phyloP scores from a whole-genome alignment of 345 rosid genomes.

The Hypericum androsaemum region DNA sequence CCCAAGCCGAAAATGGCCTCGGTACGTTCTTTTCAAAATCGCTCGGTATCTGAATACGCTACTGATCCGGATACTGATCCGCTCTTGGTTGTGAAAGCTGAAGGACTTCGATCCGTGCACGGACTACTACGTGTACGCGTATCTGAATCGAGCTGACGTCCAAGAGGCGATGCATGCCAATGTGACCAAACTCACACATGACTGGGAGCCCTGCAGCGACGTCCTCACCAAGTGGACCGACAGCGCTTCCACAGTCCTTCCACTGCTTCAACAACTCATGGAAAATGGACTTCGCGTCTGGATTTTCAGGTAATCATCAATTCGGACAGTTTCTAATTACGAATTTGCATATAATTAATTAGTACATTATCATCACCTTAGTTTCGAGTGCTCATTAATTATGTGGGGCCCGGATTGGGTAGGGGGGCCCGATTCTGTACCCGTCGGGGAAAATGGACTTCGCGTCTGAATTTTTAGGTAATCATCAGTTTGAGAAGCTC shows the following conservation, averaged over 20 bases:
- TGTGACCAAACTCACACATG: constrained; percentile 48
- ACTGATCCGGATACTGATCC: not conserved
- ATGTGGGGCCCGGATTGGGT: too few relatives aligned
- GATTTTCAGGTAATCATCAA: constrained; percentile 45
- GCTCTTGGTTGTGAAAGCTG: constrained; percentile 20
- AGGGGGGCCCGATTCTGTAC: too few relatives aligned
- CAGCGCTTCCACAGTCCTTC: constrained; percentile 62
- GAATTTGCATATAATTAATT: not conserved
- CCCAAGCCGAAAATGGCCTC: constrained; percentile 38
- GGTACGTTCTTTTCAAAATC: constrained; percentile 15
- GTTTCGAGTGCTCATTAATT: too few relatives aligned
- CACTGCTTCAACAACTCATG: constrained; percentile 47
- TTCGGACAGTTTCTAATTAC: not conserved
- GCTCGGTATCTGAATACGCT: too few relatives aligned
- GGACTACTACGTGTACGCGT: constrained; percentile 48
- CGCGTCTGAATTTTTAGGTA: too few relatives aligned
- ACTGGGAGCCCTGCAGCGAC: constrained; percentile 71
- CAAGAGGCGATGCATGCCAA: constrained; percentile 83
- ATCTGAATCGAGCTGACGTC: constrained; percentile 63
- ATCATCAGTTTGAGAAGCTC: too few relatives aligned
- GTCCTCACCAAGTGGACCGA: constrained; percentile 45
- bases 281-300: constrained; percentile 48
- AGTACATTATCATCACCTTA: too few relatives aligned
- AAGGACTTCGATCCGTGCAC: constrained; percentile 57
- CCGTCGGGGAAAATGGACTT: too few relatives aligned